A percentile compares a stretch with the other conserved stretches of the same genome.
These are phyloP conservation scores for Triglochin maritima DNA, from an alignment of 106 monocot genomes.

Conservation along the genomic window DNA sequence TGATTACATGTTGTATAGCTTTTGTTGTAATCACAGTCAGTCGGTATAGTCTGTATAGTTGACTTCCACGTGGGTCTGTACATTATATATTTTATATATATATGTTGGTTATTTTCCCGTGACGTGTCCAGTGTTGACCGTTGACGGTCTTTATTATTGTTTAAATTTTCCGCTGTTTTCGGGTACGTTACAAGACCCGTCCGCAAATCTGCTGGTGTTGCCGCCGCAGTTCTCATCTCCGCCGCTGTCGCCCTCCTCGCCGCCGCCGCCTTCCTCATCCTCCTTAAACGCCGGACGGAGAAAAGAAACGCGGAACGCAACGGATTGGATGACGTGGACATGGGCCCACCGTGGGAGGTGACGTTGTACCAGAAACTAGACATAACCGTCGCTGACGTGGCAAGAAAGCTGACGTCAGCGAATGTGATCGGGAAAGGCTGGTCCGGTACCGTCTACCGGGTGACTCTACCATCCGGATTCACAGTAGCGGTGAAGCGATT, in stretches of 20 bases:
- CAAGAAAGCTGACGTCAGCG: constrained; percentile 28
- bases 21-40: too few species aligned
- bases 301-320: constrained; percentile 8
- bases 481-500: constrained; percentile 74
- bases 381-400: constrained; percentile 42
- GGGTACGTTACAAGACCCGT: background rate
- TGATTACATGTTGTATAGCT: too few species aligned
- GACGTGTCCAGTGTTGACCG: too few species aligned
- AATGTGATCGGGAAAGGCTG: constrained; percentile 57
- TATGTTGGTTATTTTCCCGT: too few species aligned
- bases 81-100: too few species aligned
- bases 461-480: constrained; percentile 23
- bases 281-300: constrained; percentile 3
- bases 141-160: too few species aligned
- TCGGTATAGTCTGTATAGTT: too few species aligned
- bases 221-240: constrained; percentile 46
- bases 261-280: constrained; percentile 11
- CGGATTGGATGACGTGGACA: constrained; percentile 39
- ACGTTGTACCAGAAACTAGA: constrained; percentile 84
- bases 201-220: constrained; percentile 21
- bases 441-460: constrained; percentile 64
- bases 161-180: background rate
- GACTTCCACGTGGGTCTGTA: too few species aligned
- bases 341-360: constrained; percentile 76
- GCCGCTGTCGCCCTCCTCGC: constrained; percentile 25